phyloP scores from a whole-genome alignment of 73 alveolate species.

The Halteria grandinella region DNA sequence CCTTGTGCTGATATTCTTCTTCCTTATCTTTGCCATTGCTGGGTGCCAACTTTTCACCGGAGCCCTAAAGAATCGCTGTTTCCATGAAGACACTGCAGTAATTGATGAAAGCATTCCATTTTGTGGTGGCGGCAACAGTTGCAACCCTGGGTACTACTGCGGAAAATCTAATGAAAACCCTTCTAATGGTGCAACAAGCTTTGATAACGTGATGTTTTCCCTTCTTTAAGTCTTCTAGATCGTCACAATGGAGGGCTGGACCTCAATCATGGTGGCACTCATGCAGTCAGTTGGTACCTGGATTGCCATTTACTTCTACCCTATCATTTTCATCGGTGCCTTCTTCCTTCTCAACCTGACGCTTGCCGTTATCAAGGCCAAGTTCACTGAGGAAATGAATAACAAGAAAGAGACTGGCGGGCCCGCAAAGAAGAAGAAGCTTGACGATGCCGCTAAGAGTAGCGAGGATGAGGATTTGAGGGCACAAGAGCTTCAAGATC shows the following conservation, averaged over 20 bases:
- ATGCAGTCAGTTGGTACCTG: constrained; percentile 65
- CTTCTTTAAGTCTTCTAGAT: constrained; percentile 57
- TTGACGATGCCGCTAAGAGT: too few species aligned
- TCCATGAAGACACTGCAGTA: constrained; percentile 68
- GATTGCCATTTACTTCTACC: constrained; percentile 76
- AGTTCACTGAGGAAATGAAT: constrained; percentile 68
- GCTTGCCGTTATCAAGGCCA: constrained; percentile 92
- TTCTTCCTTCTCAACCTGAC: constrained; percentile 89
- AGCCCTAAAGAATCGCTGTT: constrained; percentile 83
- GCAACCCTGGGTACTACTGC: constrained; percentile 61
- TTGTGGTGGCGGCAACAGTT: constrained; percentile 67
- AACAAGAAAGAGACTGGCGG: not conserved
- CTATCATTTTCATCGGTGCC: constrained; percentile 88
- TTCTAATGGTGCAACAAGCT: constrained; percentile 56
- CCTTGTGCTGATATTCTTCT: constrained; percentile 87
- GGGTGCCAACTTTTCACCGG: constrained; percentile 95
- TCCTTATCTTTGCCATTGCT: constrained; percentile 92
- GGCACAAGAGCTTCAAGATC: too few species aligned
- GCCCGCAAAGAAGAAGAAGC: not conserved
- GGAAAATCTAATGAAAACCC: constrained; percentile 67
- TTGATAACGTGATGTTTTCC: constrained; percentile 56
- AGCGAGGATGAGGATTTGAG: too few species aligned
- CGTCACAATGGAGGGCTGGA: constrained; percentile 94
- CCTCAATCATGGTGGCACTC: constrained; percentile 67
- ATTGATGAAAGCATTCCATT: constrained; percentile 5